phyloP scores from a whole-genome alignment of 495 filamentous ascomycete genomes.

The Penicillium manginii region DNA sequence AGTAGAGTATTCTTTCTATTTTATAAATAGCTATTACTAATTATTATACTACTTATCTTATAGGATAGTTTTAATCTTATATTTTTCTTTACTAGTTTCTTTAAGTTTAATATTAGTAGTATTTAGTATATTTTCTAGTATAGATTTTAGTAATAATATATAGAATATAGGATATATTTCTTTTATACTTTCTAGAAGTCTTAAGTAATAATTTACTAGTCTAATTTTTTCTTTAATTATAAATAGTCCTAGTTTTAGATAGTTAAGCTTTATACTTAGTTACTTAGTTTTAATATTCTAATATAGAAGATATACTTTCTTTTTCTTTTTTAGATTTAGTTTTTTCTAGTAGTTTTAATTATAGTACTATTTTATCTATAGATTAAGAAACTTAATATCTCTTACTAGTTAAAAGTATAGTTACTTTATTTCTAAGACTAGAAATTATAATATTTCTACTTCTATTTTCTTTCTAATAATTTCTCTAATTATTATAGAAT shows the following conservation, averaged over 20 bases:
- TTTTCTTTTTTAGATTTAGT: background rate
- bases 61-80: constrained; percentile 10
- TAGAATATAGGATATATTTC: constrained; percentile 5
- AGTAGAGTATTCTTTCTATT: constrained; percentile 12
- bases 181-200: constrained; percentile 10
- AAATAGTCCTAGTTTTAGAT: constrained; percentile 15
- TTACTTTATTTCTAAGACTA: background rate
- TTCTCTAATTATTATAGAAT: background rate
- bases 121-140: constrained; percentile 12
- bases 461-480: background rate
- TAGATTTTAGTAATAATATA: background rate
- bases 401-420: background rate
- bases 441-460: background rate
- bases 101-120: constrained; percentile 9
- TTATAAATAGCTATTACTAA: constrained; percentile 4
- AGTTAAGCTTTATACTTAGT: constrained; percentile 13
- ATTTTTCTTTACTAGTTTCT: constrained; percentile 11
- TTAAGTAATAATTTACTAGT: constrained; percentile 15
- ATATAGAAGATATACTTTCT: constrained; percentile 6
- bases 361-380: background rate
- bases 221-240: constrained; percentile 16
- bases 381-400: background rate
- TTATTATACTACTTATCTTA: background rate
- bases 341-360: background rate
- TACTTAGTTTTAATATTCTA: constrained; percentile 9